These are phyloP conservation scores for Trichophyton rubrum DNA, from an alignment of 2,329 filamentous ascomycete genomes.

Conservation along the genomic window DNA sequence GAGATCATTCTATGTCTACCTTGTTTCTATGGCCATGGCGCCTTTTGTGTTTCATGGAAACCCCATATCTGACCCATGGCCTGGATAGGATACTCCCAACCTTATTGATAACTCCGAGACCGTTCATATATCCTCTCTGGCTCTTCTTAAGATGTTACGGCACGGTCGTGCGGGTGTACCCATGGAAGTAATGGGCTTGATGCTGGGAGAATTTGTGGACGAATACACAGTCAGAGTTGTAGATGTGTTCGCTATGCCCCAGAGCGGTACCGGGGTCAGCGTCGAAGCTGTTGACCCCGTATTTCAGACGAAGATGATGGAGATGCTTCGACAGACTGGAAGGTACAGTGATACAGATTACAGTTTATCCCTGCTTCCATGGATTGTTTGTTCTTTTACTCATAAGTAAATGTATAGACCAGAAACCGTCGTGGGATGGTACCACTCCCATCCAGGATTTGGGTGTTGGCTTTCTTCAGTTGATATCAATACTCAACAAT, in stretches of 20 bases:
- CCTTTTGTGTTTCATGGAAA: background rate
- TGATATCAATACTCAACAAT: conserved; percentile 99
- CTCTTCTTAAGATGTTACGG: conserved; percentile 94
- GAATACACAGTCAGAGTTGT: conserved; percentile 98
- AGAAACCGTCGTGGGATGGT: conserved; percentile 97
- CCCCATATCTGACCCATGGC: background rate
- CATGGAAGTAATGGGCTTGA: conserved; percentile 99
- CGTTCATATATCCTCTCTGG: conserved; percentile 96
- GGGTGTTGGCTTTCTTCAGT: conserved; percentile 98
- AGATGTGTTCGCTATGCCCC: conserved; percentile 98
- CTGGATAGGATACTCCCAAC: conserved; percentile 63
- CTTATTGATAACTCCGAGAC: conserved; percentile 99
- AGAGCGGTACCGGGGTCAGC: conserved; percentile 94
- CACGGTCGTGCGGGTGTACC: conserved; percentile 95
- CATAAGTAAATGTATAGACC: conserved; percentile 45
- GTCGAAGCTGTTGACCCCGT: conserved; percentile 97
- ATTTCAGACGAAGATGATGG: conserved; percentile 99
- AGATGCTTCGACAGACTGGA: conserved; percentile 96
- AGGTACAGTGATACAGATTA: conserved; percentile 44
- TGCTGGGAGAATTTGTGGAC: conserved; percentile 97
- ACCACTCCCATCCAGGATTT: conserved; percentile 97
- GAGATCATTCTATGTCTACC: conserved; percentile 12
- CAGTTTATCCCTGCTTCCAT: background rate
- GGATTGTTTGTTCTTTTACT: background rate
- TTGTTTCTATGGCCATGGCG: background rate